These are phyloP conservation scores for Solanum virginianum DNA, from an alignment of 257 asterid species.

Conservation along the genomic window DNA sequence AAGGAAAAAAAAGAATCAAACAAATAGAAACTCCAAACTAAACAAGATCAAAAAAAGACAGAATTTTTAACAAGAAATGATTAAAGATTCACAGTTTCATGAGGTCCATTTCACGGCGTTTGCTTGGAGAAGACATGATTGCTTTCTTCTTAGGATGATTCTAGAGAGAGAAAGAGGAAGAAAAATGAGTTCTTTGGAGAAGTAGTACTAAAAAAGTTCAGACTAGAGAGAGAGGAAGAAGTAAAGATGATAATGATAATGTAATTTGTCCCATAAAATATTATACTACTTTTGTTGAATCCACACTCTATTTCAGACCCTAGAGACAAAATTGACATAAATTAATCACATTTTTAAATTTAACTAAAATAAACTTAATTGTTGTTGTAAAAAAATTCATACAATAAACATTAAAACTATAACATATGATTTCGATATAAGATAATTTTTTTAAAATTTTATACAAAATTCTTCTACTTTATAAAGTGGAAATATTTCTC, in stretches of 20 bases:
- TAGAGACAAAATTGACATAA: too few relatives aligned
- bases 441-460: too few relatives aligned
- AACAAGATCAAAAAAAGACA: not conserved
- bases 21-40: not conserved
- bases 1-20: not conserved
- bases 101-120: conserved; percentile 96
- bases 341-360: too few relatives aligned
- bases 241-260: not conserved
- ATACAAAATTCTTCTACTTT: too few relatives aligned
- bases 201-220: not conserved
- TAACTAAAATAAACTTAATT: too few relatives aligned
- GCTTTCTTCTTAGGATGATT: not conserved
- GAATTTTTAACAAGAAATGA: not conserved
- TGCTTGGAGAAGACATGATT: conserved; percentile 95
- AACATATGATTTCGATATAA: too few relatives aligned
- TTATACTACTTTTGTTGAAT: not conserved
- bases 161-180: not conserved
- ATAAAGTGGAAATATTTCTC: too few relatives aligned
- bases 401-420: too few relatives aligned
- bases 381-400: too few relatives aligned
- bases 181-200: not conserved
- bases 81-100: conserved; percentile 68
- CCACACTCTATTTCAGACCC: too few relatives aligned
- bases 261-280: not conserved
- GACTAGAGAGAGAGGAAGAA: not conserved